Evolutionary conservation across 2,329 filamentous ascomycete species (phyloP), one percentile per base, ranked within the genome.

Genomic region (Microdochium paspali): DNA sequence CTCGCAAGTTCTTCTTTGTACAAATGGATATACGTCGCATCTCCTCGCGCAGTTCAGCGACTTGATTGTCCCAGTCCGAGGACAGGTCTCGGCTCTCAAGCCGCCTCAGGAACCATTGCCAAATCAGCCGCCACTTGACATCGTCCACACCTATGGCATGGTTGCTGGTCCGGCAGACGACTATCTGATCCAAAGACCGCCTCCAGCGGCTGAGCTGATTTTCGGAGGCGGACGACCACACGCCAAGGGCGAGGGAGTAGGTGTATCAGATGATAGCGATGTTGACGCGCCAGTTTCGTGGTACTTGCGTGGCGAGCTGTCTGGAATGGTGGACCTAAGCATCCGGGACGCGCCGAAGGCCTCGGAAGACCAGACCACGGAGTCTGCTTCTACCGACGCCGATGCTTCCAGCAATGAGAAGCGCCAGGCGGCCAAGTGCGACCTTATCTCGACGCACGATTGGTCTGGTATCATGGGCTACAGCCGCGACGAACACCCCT

Each of bases 391-490:
- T 31, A n/a, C 46, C 20, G 28, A 45, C 18, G 32, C 45, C 24
- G 28, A 20, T 12, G 32, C 25, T 12, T 24, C 21, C 18, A n/a
- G n/a, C 44, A 26, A 21, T 35, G 46, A 40, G 7, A 26, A 31
- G 13, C 32, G 45, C 31, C 23, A 20, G 25, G 18, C 46, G 28
- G 28, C 46, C 46, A 63, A 65, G 31, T 60, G 71, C 26, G 66
- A 71, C 42, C 62, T 87, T 20, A 58, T 66, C 21, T 72, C 76
- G 10, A 65, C 74, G 25, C 79, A 76, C 59, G 80, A 86, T 59
- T 91, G 87, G 87, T 87, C 84, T 2, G 87, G 87, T 0, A 85
- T 90, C 54, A 90, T 90, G 86, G 86, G 83, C 0, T 90, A 80
- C 62, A 81, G 78, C 25, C 68, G 80, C 6, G 87, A 90, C 60